Evolutionary conservation across 2,329 filamentous ascomycete genomes (phyloP).

Genomic region (Colletotrichum siamense): DNA sequence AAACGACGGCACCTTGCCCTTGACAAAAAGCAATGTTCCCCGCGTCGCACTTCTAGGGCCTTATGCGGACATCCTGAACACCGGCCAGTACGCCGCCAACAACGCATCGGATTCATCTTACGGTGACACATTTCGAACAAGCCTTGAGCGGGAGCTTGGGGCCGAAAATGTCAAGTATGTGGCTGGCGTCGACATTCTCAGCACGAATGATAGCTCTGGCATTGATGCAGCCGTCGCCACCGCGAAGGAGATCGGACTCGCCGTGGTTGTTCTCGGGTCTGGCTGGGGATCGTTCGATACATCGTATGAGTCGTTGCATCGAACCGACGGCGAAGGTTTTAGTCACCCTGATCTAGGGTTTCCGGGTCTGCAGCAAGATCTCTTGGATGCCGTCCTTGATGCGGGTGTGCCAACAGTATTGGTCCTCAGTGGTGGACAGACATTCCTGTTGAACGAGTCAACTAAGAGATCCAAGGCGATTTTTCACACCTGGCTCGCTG

Average conservation of each 20-base stretch:
- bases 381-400: conserved; percentile 36
- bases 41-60: conserved; percentile 25
- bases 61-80: conserved; percentile 26
- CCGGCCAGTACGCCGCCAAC: conserved; percentile 25
- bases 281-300: conserved; percentile 29
- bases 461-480: conserved; percentile 55
- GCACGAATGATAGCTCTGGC: conserved; percentile 24
- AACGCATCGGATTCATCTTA: conserved; percentile 25
- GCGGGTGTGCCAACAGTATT: conserved; percentile 34
- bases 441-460: conserved; percentile 32
- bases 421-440: conserved; percentile 34
- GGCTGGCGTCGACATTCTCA: conserved; percentile 16
- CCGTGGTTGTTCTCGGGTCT: conserved; percentile 34
- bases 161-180: conserved; percentile 26
- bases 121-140: conserved; percentile 25
- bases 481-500: conserved; percentile 66
- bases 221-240: conserved; percentile 28
- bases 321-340: conserved; percentile 39
- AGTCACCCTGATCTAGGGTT: conserved; percentile 35
- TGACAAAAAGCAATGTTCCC: not conserved
- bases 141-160: conserved; percentile 23
- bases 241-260: conserved; percentile 32
- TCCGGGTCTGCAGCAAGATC: conserved; percentile 37
- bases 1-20: conserved; percentile 24
- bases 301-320: conserved; percentile 21